Evolutionary conservation across 305 asterid genomes (phyloP).

Genomic region (Coffea humblotiana): DNA sequence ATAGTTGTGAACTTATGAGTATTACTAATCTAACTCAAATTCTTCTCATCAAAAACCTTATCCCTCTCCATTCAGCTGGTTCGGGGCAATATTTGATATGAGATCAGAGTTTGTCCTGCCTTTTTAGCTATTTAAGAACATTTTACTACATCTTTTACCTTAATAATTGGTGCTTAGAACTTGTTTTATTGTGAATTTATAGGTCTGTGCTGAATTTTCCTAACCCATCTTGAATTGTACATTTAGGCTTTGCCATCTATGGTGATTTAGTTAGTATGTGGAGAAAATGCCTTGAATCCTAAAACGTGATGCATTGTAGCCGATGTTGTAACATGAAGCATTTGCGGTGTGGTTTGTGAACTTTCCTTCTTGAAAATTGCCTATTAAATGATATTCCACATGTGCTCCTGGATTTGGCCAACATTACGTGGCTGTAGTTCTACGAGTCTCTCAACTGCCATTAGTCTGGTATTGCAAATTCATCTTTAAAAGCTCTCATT

Average conservation of each 20-base stretch:
- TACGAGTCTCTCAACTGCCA: neutral
- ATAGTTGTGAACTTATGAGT: too few species aligned
- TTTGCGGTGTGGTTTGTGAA: neutral
- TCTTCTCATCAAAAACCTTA: too few species aligned
- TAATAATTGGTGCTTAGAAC: neutral
- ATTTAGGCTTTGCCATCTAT: neutral
- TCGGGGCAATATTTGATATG: too few species aligned
- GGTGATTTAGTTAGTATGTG: neutral
- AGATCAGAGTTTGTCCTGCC: too few species aligned
- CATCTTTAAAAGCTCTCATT: neutral
- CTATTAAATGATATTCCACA: neutral
- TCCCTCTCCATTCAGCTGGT: too few species aligned
- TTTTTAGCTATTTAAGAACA: too few species aligned
- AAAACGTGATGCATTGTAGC: neutral
- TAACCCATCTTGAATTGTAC: neutral
- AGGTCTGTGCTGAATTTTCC: neutral
- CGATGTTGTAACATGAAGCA: neutral
- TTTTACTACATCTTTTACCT: too few species aligned
- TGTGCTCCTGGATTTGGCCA: neutral
- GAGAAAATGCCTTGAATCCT: conserved; percentile 1
- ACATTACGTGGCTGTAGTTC: neutral
- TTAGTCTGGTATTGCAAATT: neutral
- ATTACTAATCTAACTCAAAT: too few species aligned
- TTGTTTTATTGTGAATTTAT: neutral
- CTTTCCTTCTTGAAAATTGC: neutral